Evolutionary conservation across 352 stramenopile species (phyloP), one percentile per base, ranked within the genome.

Genomic region (Discostella stelligera): DNA sequence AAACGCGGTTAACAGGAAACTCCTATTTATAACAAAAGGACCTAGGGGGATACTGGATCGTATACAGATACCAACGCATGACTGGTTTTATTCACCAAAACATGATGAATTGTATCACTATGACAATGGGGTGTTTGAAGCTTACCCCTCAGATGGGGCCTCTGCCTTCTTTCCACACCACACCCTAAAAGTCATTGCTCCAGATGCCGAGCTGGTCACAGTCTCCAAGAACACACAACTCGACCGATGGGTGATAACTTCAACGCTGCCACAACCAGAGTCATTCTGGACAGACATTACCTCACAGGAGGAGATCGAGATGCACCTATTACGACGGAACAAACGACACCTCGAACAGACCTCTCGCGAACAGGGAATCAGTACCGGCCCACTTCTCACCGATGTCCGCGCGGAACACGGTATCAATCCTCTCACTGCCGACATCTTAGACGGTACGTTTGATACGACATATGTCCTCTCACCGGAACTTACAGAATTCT

Each of bases 311-410:
- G 20, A 71, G 2, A 67, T 78, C 25, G 70, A 78, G 39, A 2
- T 10, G 0, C n/a, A 50, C 0, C 48, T 78, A 0, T 6, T 62
- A 16, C 16, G 53, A 62, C 32, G 70, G 7, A 72, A 78, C 53
- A 71, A 67, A 20, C 1, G 70, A 0, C 61, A 78, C 27, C 20
- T 78, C 1, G 61, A 78, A 55, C 70, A 78, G 32, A 46, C 27
- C 0, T 3, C 0, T 4, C 52, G 66, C n/a, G 70, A 72, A 21
- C 48, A 21, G 23, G 62, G 70, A 18, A 1, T 3, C 0, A 46
- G 7, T 5, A 53, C 27, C 2, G 27, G 5, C 2, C 27, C 27
- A 32, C 27, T 32, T 2, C 13, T 72, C 21, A 11, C 16, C 7
- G 46, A 48, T 4, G 2, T 76, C 0, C 44, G 7, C 0, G 0